Evolutionary conservation across 345 rosid species (phyloP).

Genomic region (Anastatica hierochuntica): DNA sequence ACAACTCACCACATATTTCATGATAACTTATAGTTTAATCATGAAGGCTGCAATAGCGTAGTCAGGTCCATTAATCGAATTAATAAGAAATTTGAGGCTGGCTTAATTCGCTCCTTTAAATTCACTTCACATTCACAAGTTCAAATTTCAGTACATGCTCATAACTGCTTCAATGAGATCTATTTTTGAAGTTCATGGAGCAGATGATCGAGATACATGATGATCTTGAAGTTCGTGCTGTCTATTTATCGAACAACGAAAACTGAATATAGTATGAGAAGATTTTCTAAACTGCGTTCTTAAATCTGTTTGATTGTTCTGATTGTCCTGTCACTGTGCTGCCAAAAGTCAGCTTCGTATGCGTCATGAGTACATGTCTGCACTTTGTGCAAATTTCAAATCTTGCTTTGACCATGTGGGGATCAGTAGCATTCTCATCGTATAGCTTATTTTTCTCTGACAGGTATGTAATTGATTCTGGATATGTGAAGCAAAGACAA

Average conservation of each 20-base stretch:
- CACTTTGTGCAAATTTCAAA: neutral
- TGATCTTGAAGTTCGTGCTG: neutral
- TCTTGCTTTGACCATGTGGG: slow-evolving; percentile 1
- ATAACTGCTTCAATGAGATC: neutral
- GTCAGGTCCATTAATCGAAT: neutral
- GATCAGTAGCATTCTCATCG: slow-evolving; percentile 9
- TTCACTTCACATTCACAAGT: slow-evolving; percentile 5
- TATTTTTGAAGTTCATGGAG: neutral
- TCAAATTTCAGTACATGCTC: neutral
- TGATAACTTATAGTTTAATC: neutral
- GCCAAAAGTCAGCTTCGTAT: neutral
- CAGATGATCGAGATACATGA: neutral
- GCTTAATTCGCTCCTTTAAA: neutral
- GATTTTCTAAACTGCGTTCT: neutral
- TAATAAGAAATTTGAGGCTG: neutral
- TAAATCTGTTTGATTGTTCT: slow-evolving; percentile 7
- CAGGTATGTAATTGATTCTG: slow-evolving; percentile 94
- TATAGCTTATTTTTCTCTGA: slow-evolving; percentile 20
- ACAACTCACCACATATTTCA: neutral
- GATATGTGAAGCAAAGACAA: slow-evolving; percentile 91
- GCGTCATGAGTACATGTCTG: neutral
- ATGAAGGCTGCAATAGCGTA: neutral
- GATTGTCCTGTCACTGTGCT: neutral
- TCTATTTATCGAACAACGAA: neutral
- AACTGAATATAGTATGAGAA: neutral